These are phyloP conservation scores for Alternaria conjuncta DNA, from an alignment of 2,329 filamentous ascomycete species.

Conservation along the genomic window DNA sequence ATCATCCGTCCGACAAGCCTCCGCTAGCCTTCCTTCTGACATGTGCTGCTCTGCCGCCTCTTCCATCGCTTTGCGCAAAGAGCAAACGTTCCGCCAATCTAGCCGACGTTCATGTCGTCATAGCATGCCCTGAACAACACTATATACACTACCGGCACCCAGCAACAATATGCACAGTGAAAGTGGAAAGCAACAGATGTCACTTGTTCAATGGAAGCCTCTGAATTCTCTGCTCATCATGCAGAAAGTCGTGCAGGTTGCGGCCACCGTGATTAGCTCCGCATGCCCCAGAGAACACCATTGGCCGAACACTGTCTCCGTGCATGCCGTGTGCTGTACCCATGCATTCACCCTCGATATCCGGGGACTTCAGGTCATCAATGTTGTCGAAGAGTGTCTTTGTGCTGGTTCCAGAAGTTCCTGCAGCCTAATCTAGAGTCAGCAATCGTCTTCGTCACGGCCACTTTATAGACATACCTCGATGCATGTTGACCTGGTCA, in stretches of 20 bases:
- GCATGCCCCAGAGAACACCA: constrained; percentile 10
- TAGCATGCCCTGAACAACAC: background rate
- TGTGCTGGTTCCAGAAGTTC: constrained; percentile 85
- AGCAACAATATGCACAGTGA: background rate
- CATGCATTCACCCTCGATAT: background rate
- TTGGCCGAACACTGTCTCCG: constrained; percentile 8
- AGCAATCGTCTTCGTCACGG: constrained; percentile 37
- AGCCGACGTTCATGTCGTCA: background rate
- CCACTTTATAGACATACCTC: constrained; percentile 57
- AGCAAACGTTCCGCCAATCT: constrained; percentile 10
- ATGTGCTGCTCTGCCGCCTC: constrained; percentile 7
- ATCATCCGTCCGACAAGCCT: constrained; percentile 11
- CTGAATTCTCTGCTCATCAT: background rate
- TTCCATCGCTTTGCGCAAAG: background rate
- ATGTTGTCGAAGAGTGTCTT: constrained; percentile 70
- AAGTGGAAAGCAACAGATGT: background rate
- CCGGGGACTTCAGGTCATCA: constrained; percentile 47
- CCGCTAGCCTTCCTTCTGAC: constrained; percentile 11
- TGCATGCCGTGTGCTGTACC: background rate
- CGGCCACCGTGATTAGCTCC: background rate
- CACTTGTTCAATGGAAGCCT: background rate
- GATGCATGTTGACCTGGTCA: constrained; percentile 70
- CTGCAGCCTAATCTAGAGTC: constrained; percentile 64
- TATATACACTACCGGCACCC: background rate
- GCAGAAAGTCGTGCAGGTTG: constrained; percentile 1